These are phyloP conservation scores for Aspergillus sclerotiicarbonarius DNA, from an alignment of 495 filamentous ascomycete species.

Conservation along the genomic window DNA sequence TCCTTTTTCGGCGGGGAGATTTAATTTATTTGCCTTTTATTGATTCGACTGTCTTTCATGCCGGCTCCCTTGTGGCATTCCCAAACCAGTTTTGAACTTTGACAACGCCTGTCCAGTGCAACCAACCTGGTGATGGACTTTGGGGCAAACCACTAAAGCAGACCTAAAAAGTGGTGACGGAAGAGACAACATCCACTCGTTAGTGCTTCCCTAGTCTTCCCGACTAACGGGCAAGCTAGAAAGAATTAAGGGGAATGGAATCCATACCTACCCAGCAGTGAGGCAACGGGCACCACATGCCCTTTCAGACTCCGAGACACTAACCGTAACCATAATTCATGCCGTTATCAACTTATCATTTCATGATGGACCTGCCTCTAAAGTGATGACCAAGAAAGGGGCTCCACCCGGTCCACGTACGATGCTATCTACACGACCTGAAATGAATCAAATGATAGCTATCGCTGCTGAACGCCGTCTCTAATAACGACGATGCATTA, in stretches of 20 bases:
- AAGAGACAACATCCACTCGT: background rate
- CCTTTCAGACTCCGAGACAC: background rate
- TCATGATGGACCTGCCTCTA: background rate
- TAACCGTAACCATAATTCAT: conserved; percentile 1
- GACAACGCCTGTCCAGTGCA: too few species aligned
- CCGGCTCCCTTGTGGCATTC: background rate
- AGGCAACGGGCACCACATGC: background rate
- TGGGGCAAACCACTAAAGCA: too few species aligned
- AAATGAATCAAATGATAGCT: too few species aligned
- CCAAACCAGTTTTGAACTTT: background rate
- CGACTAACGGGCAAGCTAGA: background rate
- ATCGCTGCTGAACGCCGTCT: too few species aligned
- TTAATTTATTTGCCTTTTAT: background rate
- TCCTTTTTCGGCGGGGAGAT: background rate
- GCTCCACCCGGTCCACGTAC: background rate
- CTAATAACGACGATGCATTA: background rate
- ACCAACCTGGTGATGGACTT: too few species aligned
- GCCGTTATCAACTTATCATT: background rate
- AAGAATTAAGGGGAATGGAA: background rate
- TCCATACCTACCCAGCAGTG: background rate
- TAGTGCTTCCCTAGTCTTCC: background rate
- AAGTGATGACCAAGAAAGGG: conserved; percentile 1
- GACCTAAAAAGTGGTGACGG: too few species aligned
- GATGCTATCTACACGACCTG: too few species aligned
- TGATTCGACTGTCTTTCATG: background rate